Evolutionary conservation across 306 rosid species (phyloP).

Genomic region (Prunus fruticosa): DNA sequence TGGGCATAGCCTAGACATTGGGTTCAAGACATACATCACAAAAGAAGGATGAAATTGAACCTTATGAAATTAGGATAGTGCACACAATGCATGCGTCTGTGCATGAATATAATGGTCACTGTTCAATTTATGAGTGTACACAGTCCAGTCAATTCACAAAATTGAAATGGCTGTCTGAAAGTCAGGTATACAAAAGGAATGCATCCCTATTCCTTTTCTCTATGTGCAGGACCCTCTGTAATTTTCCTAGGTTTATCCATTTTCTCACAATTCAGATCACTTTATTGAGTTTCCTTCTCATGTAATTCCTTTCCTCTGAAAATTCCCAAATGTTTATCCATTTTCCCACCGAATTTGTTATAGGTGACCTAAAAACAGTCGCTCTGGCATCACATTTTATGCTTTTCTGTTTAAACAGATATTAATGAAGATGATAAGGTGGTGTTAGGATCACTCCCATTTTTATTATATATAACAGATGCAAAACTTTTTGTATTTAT

Average conservation of each 20-base stretch:
- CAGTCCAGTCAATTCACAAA: not conserved
- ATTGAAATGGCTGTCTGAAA: not conserved
- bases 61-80: not conserved
- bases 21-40: not conserved
- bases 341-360: too few relatives aligned
- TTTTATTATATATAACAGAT: not conserved
- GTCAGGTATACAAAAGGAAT: not conserved
- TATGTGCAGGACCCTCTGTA: not conserved
- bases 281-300: too few relatives aligned
- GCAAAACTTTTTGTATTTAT: not conserved
- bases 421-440: not conserved
- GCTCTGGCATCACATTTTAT: not conserved
- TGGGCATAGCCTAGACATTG: not conserved
- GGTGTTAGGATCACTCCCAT: not conserved
- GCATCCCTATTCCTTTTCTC: not conserved
- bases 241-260: not conserved
- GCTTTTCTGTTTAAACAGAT: not conserved
- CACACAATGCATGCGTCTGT: not conserved
- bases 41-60: not conserved
- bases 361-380: too few relatives aligned
- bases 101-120: not conserved
- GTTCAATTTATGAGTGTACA: not conserved
- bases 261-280: too few relatives aligned
- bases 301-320: too few relatives aligned
- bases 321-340: too few relatives aligned